Evolutionary conservation across 345 rosid genomes (phyloP).

Genomic region (Eucalyptus leucophloia): DNA sequence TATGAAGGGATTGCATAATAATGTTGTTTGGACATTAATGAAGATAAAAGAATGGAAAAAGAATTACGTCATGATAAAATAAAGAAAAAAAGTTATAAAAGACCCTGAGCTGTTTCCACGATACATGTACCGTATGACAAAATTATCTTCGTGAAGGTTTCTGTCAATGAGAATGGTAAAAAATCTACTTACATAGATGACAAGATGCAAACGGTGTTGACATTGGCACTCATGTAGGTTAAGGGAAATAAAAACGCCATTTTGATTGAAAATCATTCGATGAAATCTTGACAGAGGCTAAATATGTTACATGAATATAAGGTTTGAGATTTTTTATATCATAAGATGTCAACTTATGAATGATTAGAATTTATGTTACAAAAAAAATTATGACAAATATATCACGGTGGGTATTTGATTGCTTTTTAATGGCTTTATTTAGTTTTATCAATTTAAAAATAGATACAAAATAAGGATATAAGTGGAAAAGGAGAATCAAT

Average conservation of each 20-base stretch:
- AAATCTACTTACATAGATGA: no score
- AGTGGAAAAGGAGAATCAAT: background rate
- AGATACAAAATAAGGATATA: no score
- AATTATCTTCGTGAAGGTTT: background rate
- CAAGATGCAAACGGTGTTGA: background rate
- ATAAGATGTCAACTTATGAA: no score
- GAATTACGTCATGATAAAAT: background rate
- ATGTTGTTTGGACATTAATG: background rate
- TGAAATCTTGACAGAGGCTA: fast-evolving
- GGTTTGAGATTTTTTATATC: no score
- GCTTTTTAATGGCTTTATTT: background rate
- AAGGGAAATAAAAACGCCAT: no score
- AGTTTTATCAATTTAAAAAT: background rate
- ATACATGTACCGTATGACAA: background rate
- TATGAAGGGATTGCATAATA: background rate
- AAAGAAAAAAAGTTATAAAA: no score
- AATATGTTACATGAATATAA: no score
- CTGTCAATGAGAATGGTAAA: no score
- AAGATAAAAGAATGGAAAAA: background rate
- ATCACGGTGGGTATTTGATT: background rate
- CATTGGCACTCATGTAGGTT: no score
- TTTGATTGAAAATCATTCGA: no score
- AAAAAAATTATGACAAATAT: background rate
- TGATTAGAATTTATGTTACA: no score
- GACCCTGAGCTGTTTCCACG: fast-evolving